These are phyloP conservation scores for Hanseniaspora occidentalis DNA, from an alignment of 805 yeast genomes.

Conservation along the genomic window DNA sequence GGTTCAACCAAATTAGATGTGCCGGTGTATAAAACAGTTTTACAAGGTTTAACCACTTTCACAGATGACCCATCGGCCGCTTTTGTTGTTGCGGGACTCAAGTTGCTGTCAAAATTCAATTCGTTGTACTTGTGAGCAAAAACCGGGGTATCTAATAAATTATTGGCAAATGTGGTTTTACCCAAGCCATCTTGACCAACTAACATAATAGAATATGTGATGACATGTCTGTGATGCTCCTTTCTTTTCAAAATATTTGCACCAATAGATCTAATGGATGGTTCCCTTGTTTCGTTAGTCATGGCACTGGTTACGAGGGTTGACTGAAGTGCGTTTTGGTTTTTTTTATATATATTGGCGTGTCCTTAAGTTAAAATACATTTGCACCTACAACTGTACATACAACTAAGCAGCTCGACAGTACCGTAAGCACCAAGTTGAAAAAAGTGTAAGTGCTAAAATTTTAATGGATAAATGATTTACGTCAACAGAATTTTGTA, in stretches of 20 bases:
- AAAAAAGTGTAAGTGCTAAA: too few relatives aligned
- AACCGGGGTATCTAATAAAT: constrained; percentile 49
- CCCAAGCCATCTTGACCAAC: constrained; percentile 71
- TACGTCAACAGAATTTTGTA: too few relatives aligned
- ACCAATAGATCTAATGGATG: neutral
- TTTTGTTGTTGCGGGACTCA: constrained; percentile 22
- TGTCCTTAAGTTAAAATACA: too few relatives aligned
- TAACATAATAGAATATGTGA: constrained; percentile 61
- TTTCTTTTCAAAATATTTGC: constrained; percentile 22
- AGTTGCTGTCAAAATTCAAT: neutral
- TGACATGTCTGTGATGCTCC: constrained; percentile 61
- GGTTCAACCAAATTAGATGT: constrained; percentile 18
- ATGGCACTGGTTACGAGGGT: too few relatives aligned
- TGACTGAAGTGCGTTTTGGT: too few relatives aligned
- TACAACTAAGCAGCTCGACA: too few relatives aligned
- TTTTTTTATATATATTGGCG: too few relatives aligned
- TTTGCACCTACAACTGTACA: too few relatives aligned
- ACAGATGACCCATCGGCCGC: constrained; percentile 13
- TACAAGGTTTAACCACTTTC: constrained; percentile 20
- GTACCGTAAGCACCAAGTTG: too few relatives aligned
- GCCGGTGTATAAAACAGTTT: constrained; percentile 43
- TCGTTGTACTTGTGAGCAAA: constrained; percentile 45
- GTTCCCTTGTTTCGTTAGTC: neutral
- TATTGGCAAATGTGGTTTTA: constrained; percentile 62
- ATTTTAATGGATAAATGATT: too few relatives aligned